Base-by-base conservation (phyloP, 495 filamentous ascomycete genomes). In the Neurospora sublineolata region DNA sequence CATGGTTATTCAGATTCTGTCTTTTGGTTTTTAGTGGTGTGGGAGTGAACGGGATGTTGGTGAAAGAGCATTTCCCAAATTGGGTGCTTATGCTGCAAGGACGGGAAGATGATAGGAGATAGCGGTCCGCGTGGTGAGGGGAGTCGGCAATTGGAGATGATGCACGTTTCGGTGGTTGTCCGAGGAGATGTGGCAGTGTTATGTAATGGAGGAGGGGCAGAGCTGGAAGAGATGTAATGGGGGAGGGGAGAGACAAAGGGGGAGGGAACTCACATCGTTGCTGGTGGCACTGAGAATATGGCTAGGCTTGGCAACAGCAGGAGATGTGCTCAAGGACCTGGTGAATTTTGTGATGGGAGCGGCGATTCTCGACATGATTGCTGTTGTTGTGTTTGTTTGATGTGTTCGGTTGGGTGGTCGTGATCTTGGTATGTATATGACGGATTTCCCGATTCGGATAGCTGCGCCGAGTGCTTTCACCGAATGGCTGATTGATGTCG, bases 291-390 rank as follows among this genome's bases (percentile, higher is more conserved):
- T 76, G 46, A 82, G 75, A 30, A 82, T 75, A 12, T 78, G 73
- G 67, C 76, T 79, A 37, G 81, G 81, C 16, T 79, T 76, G 68
- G 79, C 69, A 58, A 75, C 72, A 10, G 78, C 68, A 46, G 84
- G 52, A 30, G 79, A 76, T n/a, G 81, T 80, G 80, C 77, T 83
- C 73, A 85, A 77, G 30, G 79, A 79, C 72, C 84, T 82, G 75
- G 79, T 77, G 71, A 86, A 75, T 79, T 85, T 84, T 60, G 80
- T 73, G 74, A 81, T 76, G 70, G 83, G 81, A 41, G 76, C 75
- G 68, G 81, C 79, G 42, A 85, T 75, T 68, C 83, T 79, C 18
- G 80, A 80, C 70, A 80, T 80, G 79, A 81, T 80, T 41, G 68
- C 71, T 72, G 67, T 41, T 30, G 68, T 38, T 74, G 27, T 60